phyloP scores from a whole-genome alignment of 75 land plant genomes.

The Picea glauca region DNA sequence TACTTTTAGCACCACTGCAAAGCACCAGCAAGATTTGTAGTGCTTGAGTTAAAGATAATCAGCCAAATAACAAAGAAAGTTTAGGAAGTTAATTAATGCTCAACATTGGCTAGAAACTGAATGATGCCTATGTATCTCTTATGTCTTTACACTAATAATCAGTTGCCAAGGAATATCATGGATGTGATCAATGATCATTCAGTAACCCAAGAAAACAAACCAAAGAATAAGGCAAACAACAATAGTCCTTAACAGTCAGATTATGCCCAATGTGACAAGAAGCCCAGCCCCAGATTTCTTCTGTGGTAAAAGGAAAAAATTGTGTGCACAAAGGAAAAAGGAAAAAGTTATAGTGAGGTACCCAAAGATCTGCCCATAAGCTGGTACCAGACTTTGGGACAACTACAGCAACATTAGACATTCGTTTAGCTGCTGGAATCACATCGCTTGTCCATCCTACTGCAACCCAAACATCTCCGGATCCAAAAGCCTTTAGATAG shows the following conservation, averaged over 20 bases:
- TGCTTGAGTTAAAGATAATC: neutral
- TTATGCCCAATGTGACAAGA: too few species aligned
- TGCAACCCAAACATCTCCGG: slow-evolving; percentile 96
- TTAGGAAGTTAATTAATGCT: neutral
- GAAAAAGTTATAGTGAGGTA: slow-evolving; percentile 20
- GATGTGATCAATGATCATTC: neutral
- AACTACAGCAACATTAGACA: slow-evolving; percentile 73
- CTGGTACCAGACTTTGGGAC: slow-evolving; percentile 94
- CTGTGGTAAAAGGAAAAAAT: neutral
- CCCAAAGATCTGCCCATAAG: slow-evolving; percentile 98
- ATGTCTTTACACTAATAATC: neutral
- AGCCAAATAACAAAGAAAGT: neutral
- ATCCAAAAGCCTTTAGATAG: slow-evolving; percentile 79
- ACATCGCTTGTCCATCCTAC: slow-evolving; percentile 98
- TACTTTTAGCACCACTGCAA: neutral
- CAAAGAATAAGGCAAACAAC: too few species aligned
- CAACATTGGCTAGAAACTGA: neutral
- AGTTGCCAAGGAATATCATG: neutral
- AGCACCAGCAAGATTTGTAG: neutral
- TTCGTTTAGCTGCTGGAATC: slow-evolving; percentile 81
- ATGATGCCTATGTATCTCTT: neutral
- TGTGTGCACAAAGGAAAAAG: neutral
- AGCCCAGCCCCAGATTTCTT: too few species aligned
- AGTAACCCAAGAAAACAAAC: too few species aligned
- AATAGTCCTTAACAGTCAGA: too few species aligned